Base-by-base conservation (phyloP, 2,329 filamentous ascomycete species). In the Phaeomoniella chlamydospora region DNA sequence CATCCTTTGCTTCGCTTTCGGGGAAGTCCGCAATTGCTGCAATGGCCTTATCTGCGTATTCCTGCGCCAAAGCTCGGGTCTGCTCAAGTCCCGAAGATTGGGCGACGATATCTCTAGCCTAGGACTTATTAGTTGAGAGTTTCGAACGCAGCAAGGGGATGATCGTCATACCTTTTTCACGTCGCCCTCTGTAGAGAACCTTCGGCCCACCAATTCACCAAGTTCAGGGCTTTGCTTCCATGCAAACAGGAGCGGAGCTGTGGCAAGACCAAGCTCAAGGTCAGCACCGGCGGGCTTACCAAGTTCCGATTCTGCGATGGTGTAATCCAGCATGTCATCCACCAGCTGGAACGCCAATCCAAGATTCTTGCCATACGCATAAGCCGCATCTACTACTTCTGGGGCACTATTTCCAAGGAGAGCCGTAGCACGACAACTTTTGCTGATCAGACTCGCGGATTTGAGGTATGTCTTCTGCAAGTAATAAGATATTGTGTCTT, bases 391-490 rank as follows among this genome's bases (percentile, higher is more conserved):
- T 2, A 94, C 84, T 2, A 90, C 85, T 41, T 79, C 71, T 0
- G 70, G 68, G 19, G 86, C 72, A 19, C 78, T 74, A 11, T 83
- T 77, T 18, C 90, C 87, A 13, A 98, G 68, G 32, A 98, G 64
- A 2, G 90, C 88, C 2, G 90, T 75, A 0, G 88, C 86, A 34
- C 90, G 79, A 58, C 88, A 96, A 18, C 83, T 92, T 60, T 98
- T 98, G 54, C 83, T 92, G 53, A 98, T 96, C 49, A 98, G 65
- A 45, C 83, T 92, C 3, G 90, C 90, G 1, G 85, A 92, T 65
- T 98, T 98, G 47, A 98, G 72, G 53, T 98, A 98, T 17, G 90
- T 98, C 70, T 98, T 98, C 55, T 94, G 85, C 35, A 98, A 68
- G 55, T 98, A 98, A 62, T 98, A 96, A 16, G 76, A 72, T 42